Conservation (phyloP, 1,139 yeast species). For the Saccharomyces hybrid region DNA sequence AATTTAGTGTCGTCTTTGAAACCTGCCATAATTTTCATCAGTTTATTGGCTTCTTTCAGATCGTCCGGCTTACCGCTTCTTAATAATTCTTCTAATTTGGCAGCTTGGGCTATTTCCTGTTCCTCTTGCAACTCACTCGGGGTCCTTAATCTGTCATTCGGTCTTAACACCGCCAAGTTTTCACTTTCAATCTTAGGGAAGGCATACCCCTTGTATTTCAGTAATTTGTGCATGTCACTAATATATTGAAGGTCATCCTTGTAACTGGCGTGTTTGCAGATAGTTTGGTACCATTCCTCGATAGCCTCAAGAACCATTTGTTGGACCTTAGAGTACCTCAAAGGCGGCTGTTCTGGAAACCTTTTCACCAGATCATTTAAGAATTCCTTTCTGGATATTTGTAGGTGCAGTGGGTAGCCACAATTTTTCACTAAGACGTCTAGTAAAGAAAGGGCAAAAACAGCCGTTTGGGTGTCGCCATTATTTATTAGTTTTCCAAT, state of each 20-base stretch:
- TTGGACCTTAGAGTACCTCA: slow-evolving; percentile 76
- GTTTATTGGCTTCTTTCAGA: slow-evolving; percentile 87
- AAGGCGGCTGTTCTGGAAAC: slow-evolving; percentile 93
- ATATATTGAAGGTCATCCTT: slow-evolving; percentile 88
- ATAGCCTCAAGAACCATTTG: slow-evolving; percentile 78
- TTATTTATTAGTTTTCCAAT: slow-evolving; percentile 78
- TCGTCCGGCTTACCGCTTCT: slow-evolving; percentile 95
- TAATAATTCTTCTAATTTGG: slow-evolving; percentile 89
- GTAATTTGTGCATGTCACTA: slow-evolving; percentile 89
- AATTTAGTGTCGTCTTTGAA: slow-evolving; percentile 70
- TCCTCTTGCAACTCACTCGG: slow-evolving; percentile 87
- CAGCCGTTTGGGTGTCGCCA: slow-evolving; percentile 70
- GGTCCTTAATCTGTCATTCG: slow-evolving; percentile 82
- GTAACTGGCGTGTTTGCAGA: slow-evolving; percentile 82
- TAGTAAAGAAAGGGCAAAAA: slow-evolving; percentile 50
- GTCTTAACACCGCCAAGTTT: slow-evolving; percentile 89
- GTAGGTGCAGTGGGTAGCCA: slow-evolving; percentile 94
- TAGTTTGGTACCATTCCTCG: slow-evolving; percentile 96
- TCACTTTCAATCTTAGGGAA: slow-evolving; percentile 89
- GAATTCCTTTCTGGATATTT: slow-evolving; percentile 89
- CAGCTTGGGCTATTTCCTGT: slow-evolving; percentile 86
- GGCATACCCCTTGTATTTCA: slow-evolving; percentile 78
- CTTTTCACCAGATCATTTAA: slow-evolving; percentile 84
- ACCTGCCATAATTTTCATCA: slow-evolving; percentile 98
- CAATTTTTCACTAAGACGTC: slow-evolving; percentile 94